Percentiles rank a stretch among this genome's conserved stretches.
Evolutionary conservation across 1,284 basidiomycete genomes (phyloP).

Genomic region (Leccinum huronense): DNA sequence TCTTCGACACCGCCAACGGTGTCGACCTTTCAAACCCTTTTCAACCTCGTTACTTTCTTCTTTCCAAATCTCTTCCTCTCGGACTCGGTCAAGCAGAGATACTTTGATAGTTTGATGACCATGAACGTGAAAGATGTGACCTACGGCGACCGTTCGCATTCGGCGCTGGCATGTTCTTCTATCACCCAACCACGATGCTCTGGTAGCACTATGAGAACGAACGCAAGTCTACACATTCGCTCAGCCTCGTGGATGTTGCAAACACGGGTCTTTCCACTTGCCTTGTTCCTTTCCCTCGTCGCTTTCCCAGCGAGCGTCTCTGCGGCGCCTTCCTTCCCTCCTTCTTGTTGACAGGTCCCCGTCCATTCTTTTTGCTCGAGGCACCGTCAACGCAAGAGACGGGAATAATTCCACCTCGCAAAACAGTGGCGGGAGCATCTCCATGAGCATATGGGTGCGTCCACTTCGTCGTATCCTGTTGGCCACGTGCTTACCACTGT

Average conservation of each 20-base stretch:
- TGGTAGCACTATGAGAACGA: constrained; percentile 8
- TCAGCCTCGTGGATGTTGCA: constrained; percentile 8
- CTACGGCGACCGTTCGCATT: not conserved
- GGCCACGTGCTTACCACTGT: not conserved
- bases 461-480: not conserved
- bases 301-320: constrained; percentile 5
- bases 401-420: not conserved
- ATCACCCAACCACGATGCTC: constrained; percentile 7
- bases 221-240: no score
- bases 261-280: not conserved
- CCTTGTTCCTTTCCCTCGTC: constrained; percentile 2
- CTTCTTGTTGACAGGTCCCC: not conserved
- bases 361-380: not conserved
- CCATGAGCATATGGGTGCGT: constrained; percentile 28
- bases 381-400: constrained; percentile 2
- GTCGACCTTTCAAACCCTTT: constrained; percentile 11
- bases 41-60: not conserved
- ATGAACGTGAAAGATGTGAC: constrained; percentile 13
- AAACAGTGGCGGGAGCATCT: constrained; percentile 9
- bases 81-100: not conserved
- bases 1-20: constrained; percentile 8
- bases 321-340: constrained; percentile 15
- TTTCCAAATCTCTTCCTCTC: not conserved
- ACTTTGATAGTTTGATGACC: not conserved
- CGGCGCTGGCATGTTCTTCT: constrained; percentile 5